These are phyloP conservation scores for Serendipita sp. DNA, from an alignment of 1,284 basidiomycete genomes.

Conservation along the genomic window DNA sequence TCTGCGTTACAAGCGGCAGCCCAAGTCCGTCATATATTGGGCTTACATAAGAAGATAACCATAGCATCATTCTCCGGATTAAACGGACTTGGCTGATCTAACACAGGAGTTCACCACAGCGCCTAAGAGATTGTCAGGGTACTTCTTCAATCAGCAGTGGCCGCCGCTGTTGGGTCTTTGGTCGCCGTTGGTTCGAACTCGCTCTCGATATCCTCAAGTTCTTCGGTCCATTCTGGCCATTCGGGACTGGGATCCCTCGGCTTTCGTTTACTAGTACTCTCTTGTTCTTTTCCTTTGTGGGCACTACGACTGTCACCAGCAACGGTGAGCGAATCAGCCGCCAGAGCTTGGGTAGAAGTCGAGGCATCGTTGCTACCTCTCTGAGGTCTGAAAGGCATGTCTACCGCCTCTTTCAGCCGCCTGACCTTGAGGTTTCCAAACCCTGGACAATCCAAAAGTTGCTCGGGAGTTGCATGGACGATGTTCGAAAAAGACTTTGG, in stretches of 20 bases:
- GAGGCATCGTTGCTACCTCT: background rate
- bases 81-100: too few species aligned
- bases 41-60: background rate
- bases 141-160: background rate
- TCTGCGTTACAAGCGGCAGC: background rate
- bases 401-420: background rate
- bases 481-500: slow-evolving; percentile 72
- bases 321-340: too few species aligned
- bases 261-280: background rate
- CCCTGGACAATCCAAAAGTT: slow-evolving; percentile 75
- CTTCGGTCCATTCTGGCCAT: background rate
- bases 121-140: background rate
- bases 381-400: background rate
- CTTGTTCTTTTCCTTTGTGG: background rate
- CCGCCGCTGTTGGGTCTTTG: too few species aligned
- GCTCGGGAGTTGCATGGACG: slow-evolving; percentile 54
- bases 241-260: slow-evolving; percentile 5
- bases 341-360: background rate
- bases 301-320: background rate
- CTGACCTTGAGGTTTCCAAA: slow-evolving; percentile 86
- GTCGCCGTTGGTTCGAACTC: too few species aligned
- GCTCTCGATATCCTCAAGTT: background rate
- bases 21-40: background rate
- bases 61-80: too few species aligned
- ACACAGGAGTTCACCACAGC: background rate